Conservation (phyloP, 176 grass and related monocot species). For the Poa pratensis region DNA sequence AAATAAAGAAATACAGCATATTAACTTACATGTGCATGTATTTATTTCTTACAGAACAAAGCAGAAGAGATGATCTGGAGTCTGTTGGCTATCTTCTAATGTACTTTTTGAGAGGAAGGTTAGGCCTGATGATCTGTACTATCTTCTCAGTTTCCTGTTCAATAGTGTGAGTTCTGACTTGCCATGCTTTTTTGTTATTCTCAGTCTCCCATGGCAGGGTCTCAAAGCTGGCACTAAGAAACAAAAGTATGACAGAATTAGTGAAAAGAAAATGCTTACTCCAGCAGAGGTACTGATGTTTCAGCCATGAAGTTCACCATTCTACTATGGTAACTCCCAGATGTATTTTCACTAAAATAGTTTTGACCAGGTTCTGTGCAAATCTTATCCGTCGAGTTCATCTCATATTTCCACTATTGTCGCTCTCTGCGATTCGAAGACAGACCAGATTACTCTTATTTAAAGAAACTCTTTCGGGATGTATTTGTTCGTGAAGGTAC, state of each 20-base stretch:
- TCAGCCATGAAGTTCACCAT: conserved; percentile 25
- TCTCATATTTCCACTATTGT: conserved; percentile 93
- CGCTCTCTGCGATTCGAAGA: conserved; percentile 86
- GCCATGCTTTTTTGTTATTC: conserved; percentile 43
- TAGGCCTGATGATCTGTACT: conserved; percentile 47
- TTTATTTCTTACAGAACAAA: conserved; percentile 81
- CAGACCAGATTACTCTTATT: conserved; percentile 86
- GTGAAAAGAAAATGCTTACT: conserved; percentile 99
- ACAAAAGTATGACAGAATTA: conserved; percentile 97
- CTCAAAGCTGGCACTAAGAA: conserved; percentile 96
- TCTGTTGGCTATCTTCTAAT: conserved; percentile 94
- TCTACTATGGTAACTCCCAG: conserved; percentile 12
- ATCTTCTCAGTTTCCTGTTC: conserved; percentile 17
- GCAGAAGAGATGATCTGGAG: conserved; percentile 98
- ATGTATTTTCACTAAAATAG: conserved; percentile 40
- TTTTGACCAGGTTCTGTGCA: conserved; percentile 77
- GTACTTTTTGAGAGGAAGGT: conserved; percentile 96
- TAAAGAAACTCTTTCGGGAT: conserved; percentile 88
- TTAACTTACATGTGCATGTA: conserved; percentile 28
- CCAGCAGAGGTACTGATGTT: conserved; percentile 76
- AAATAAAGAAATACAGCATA: not conserved
- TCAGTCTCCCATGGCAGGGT: conserved; percentile 95
- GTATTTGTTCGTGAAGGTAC: conserved; percentile 92
- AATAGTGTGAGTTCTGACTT: conserved; percentile 42
- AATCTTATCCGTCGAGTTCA: conserved; percentile 84